Evolutionary conservation across 441 rosid species (phyloP).

Genomic region (Adansonia grandidieri): DNA sequence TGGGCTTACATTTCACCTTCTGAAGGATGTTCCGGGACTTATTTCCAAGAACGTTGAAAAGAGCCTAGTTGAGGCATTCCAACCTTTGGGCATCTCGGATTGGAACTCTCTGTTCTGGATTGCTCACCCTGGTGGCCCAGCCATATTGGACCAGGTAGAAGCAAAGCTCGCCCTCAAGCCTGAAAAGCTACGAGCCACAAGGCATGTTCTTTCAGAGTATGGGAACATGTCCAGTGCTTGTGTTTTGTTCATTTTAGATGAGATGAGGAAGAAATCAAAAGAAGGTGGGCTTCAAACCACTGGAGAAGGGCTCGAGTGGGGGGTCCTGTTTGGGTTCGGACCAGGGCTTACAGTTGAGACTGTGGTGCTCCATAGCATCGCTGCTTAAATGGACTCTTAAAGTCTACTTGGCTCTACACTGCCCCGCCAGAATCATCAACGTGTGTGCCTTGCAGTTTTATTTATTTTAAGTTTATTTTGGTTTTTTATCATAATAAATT

Average conservation of each 20-base stretch:
- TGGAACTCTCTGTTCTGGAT: conserved; percentile 49
- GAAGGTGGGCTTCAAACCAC: conserved; percentile 37
- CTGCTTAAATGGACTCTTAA: not conserved
- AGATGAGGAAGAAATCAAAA: conserved; percentile 40
- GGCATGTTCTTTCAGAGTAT: conserved; percentile 41
- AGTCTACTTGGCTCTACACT: too few relatives aligned
- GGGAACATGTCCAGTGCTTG: conserved; percentile 45
- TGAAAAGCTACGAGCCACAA: conserved; percentile 35
- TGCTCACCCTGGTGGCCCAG: conserved; percentile 47
- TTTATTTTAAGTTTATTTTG: too few relatives aligned
- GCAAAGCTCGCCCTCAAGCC: conserved; percentile 35
- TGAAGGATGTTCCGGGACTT: conserved; percentile 37
- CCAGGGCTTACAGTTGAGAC: conserved; percentile 48
- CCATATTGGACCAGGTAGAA: conserved; percentile 40
- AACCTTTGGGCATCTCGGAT: conserved; percentile 41
- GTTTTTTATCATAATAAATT: too few relatives aligned
- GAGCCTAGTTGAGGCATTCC: conserved; percentile 34
- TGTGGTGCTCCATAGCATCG: conserved; percentile 37
- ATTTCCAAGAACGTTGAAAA: conserved; percentile 41
- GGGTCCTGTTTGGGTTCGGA: conserved; percentile 48
- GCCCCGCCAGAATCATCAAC: too few relatives aligned
- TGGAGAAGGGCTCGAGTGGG: conserved; percentile 50
- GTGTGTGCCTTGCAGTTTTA: too few relatives aligned
- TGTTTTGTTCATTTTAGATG: conserved; percentile 42
- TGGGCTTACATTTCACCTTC: conserved; percentile 40